Base-by-base conservation (phyloP, 495 filamentous ascomycete genomes). In the Penicillium steckii region DNA sequence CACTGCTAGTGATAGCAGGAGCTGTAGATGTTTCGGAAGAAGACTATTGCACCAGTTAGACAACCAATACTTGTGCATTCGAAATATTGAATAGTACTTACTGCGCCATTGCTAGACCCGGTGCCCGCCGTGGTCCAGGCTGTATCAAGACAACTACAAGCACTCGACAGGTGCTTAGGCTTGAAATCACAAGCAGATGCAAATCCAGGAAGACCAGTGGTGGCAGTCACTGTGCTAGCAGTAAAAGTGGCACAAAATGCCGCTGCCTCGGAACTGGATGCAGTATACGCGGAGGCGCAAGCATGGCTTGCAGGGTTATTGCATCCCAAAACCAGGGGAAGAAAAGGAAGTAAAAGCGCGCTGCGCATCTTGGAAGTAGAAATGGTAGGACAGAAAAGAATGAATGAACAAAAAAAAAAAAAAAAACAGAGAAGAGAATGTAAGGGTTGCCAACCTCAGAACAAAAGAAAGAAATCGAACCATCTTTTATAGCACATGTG, bases 321-420 rank as follows among this genome's bases (percentile, higher is more conserved):
- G 26, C 65, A 68, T 17, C 53, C 65, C 55, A 68, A 53, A 18
- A 37, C 64, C 26, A 69, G 42, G 35, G 66, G 64, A 50, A 63
- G 19, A 41, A 65, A 49, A 24, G 60, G 42, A 51, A 66, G 56
- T 19, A 69, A 45, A 23, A 67, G 66, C 61, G 64, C 66, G 29
- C 66, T 52, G 66, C 63, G 63, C 61, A 63, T 67, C 47, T 59
- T 64, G 44, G 51, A 78, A 74, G 38, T 35, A n/a, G n/a, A n/a
- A 19, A 3, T 7, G 26, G 10, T 5, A 5, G 26, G 10, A 10
- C 5, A 27, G 26, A 65, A 69, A 73, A 30, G 52, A 66, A 44
- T 24, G 54, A 51, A 59, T 48, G 38, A 46, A 46, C 10, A 30
- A 25, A 13, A 19, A 32, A 17, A 10, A 35, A 32, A 32, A 33